Evolutionary conservation across 2,329 filamentous ascomycete genomes (phyloP), one percentile per base, ranked within the genome.

Genomic region (Fusarium sp.): DNA sequence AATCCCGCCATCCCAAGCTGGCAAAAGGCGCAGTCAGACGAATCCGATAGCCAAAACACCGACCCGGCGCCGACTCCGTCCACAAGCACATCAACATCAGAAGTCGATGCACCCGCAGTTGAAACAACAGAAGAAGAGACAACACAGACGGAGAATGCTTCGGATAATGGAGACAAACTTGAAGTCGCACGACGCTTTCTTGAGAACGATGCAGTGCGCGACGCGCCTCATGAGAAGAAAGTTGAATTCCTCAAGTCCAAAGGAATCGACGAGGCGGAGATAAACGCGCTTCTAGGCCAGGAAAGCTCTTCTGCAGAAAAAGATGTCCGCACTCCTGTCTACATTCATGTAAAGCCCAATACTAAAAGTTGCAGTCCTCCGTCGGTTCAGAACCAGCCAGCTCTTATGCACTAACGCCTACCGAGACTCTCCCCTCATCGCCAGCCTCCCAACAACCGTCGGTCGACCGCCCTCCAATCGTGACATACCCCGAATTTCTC

Each of bases 121-220:
- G 52, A 40, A 47, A 29, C 41, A 30, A 29, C 59, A 9, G 34
- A 42, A 18, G 57, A 69, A 11, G 68, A 61, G 37, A 34, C 46
- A 16, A 20, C 54, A 11, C 61, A 65, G 56, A 14, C 52, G 12
- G 51, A 25, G 22, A 41, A 30, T 34, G 46, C 22, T 16, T 5
- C 45, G 7, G 34, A 57, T 4, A 48, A 20, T 8, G 72, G 79
- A 42, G 74, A 78, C 51, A 73, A 75, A 34, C 73, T 83, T 37
- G 88, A 93, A 18, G 88, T 94, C 76, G 94, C 94, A 29, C 85
- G 87, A 45, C 87, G 85, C 56, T 98, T 97, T 76, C 86, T 98
- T 6, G 84, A 92, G 53, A 91, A 97, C 65, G 89, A 92, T 10
- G 84, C 86, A 22, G 92, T 97, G 61, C 88, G 87, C 62, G 83